Evolutionary conservation across 495 filamentous ascomycete species (phyloP).

Genomic region (Bombardia bombarda): DNA sequence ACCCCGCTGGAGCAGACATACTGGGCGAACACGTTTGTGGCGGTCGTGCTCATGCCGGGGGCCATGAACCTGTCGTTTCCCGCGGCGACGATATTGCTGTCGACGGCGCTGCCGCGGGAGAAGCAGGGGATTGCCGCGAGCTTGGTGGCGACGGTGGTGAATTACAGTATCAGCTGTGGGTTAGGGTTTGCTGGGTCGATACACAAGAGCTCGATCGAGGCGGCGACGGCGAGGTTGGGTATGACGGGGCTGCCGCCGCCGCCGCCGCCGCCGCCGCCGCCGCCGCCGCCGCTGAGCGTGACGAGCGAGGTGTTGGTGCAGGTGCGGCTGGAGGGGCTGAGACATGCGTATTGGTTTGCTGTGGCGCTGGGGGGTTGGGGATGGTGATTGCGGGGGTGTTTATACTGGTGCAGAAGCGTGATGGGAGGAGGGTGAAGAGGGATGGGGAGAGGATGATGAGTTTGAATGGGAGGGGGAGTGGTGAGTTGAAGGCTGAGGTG

Average conservation of each 20-base stretch:
- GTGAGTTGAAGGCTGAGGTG: too few relatives aligned
- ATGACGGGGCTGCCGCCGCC: neutral
- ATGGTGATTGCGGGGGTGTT: conserved; percentile 20
- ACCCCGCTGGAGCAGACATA: conserved; percentile 43
- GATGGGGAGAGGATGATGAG: neutral
- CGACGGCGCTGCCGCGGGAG: conserved; percentile 43
- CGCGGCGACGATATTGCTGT: conserved; percentile 47
- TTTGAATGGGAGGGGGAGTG: too few relatives aligned
- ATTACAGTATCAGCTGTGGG: conserved; percentile 36
- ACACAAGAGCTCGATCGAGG: conserved; percentile 13
- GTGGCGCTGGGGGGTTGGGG: conserved; percentile 44
- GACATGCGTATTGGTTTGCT: conserved; percentile 49
- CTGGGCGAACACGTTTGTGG: conserved; percentile 54
- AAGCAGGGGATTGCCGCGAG: conserved; percentile 51
- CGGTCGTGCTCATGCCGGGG: conserved; percentile 45
- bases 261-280: too few relatives aligned
- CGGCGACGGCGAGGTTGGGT: neutral
- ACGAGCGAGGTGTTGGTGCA: conserved; percentile 3
- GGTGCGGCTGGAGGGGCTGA: conserved; percentile 41
- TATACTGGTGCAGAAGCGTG: conserved; percentile 2
- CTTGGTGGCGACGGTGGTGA: conserved; percentile 34
- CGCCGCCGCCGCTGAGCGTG: neutral
- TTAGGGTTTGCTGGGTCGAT: conserved; percentile 40
- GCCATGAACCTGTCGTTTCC: conserved; percentile 45
- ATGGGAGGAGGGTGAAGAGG: neutral